These are phyloP conservation scores for Monilinia polystroma DNA, from an alignment of 2,329 filamentous ascomycete species.

Conservation along the genomic window DNA sequence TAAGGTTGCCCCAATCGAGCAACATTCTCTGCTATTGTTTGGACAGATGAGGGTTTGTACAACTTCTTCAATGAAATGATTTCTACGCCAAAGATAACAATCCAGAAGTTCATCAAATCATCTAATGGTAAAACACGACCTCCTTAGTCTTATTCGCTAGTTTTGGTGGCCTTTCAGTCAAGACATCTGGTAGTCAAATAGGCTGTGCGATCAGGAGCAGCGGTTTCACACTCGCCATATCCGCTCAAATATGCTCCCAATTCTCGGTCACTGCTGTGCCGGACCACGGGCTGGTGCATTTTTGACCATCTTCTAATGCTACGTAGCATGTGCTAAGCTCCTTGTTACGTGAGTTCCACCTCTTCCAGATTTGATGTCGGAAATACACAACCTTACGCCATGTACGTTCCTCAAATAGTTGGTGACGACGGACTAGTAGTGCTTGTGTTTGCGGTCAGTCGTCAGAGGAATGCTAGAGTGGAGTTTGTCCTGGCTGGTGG, in stretches of 20 bases:
- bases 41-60: neutral
- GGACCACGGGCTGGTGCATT: neutral
- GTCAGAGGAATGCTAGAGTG: neutral
- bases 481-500: neutral
- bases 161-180: neutral
- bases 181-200: neutral
- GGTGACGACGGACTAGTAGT: neutral
- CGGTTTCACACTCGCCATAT: neutral
- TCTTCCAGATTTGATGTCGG: neutral
- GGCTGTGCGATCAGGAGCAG: neutral
- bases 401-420: neutral
- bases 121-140: neutral
- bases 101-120: too few relatives aligned
- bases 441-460: neutral
- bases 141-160: neutral
- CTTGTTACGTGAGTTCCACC: neutral
- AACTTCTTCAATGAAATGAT: neutral
- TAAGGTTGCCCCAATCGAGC: neutral
- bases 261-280: neutral
- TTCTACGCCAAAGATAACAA: neutral
- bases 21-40: neutral
- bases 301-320: neutral
- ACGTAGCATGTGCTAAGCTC: neutral
- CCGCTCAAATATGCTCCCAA: neutral
- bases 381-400: neutral